Percentiles rank a stretch among this genome's conserved stretches.
Conservation (phyloP, 495 filamentous ascomycete genomes). For the Tuber microsphaerosporum region DNA sequence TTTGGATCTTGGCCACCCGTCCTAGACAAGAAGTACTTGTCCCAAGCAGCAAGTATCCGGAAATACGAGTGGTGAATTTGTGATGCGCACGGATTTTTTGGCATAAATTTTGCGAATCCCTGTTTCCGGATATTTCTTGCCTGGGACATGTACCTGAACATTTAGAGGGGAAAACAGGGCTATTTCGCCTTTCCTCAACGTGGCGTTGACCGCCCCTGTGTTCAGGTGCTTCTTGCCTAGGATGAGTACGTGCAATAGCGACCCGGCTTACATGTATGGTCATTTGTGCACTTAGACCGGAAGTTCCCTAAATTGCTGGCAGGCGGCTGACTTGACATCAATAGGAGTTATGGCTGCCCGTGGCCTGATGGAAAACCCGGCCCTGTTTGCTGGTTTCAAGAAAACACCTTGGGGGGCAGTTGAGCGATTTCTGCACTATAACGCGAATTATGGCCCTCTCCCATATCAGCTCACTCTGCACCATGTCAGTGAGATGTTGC, state of each 20-base stretch:
- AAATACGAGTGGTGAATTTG: no score
- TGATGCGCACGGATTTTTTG: no score
- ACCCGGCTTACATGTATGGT: neutral
- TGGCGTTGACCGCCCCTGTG: no score
- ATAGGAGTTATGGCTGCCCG: constrained; percentile 59
- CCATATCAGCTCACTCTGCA: constrained; percentile 56
- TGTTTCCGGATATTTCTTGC: no score
- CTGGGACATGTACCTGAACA: no score
- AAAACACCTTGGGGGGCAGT: constrained; percentile 56
- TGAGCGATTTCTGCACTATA: constrained; percentile 51
- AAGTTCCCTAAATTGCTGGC: neutral
- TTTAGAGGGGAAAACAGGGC: no score
- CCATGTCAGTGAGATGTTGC: constrained; percentile 58
- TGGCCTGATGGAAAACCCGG: constrained; percentile 57
- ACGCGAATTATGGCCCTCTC: constrained; percentile 49
- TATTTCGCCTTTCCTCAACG: no score
- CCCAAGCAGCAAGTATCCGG: no score
- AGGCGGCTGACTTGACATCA: constrained; percentile 41
- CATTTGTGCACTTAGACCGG: neutral
- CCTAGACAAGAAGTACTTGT: no score
- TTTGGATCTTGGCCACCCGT: neutral
- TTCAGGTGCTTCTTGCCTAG: no score
- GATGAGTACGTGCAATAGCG: neutral
- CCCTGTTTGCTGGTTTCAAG: constrained; percentile 52
- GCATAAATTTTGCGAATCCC: no score